phyloP scores from a whole-genome alignment of 2,329 filamentous ascomycete species.

The Acrocalymma vagum region DNA sequence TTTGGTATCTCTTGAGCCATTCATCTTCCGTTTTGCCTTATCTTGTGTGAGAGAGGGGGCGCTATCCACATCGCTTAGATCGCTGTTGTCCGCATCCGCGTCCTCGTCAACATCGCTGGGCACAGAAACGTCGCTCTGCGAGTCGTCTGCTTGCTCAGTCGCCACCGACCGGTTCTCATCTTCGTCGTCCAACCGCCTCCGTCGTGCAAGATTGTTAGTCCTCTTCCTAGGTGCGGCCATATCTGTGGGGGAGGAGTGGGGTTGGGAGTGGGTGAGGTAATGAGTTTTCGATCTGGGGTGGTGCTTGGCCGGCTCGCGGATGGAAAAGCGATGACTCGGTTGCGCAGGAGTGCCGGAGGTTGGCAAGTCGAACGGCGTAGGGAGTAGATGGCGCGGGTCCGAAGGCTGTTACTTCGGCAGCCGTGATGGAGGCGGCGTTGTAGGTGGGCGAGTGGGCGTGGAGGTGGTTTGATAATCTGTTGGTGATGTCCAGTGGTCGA shows the following conservation, averaged over 20 bases:
- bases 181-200: conserved; percentile 50
- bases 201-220: conserved; percentile 45
- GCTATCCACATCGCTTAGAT: conserved; percentile 62
- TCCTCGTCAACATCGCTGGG: conserved; percentile 66
- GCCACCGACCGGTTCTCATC: conserved; percentile 51
- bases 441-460: conserved; percentile 19
- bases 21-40: conserved; percentile 49
- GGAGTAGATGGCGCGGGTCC: conserved; percentile 22
- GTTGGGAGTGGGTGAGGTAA: conserved; percentile 18
- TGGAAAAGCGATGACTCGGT: conserved; percentile 28
- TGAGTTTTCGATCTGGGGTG: conserved; percentile 27
- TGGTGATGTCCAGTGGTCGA: conserved; percentile 33
- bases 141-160: conserved; percentile 66
- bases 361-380: conserved; percentile 18
- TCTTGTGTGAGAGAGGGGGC: conserved; percentile 42
- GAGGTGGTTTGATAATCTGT: conserved; percentile 27
- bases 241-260: conserved; percentile 22
- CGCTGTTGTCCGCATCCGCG: conserved; percentile 66
- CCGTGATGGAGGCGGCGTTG: conserved; percentile 36
- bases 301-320: conserved; percentile 28
- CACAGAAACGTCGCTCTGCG: conserved; percentile 68
- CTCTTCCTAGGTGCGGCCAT: conserved; percentile 49
- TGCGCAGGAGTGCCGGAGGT: conserved; percentile 32
- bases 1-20: conserved; percentile 45
- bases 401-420: conserved; percentile 30